These are phyloP conservation scores for Fraxinus excelsior DNA, from an alignment of 257 asterid species.

Conservation along the genomic window DNA sequence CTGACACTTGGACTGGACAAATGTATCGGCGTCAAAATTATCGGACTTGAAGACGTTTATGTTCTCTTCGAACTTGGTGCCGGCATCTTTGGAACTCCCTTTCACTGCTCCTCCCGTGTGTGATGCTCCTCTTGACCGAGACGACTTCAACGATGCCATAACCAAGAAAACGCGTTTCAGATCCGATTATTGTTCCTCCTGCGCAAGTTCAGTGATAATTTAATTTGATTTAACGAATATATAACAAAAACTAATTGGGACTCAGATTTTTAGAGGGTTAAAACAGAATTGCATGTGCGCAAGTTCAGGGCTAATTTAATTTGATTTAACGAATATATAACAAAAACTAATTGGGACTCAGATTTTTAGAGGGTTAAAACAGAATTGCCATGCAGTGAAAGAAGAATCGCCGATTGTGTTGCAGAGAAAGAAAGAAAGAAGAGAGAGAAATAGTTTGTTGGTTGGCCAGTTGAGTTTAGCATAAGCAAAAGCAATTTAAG, in stretches of 20 bases:
- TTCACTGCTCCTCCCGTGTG: constrained; percentile 60
- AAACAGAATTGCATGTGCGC: constrained; percentile 36
- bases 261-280: not conserved
- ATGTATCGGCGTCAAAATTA: constrained; percentile 84
- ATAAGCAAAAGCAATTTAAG: not conserved
- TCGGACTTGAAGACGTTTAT: constrained; percentile 92
- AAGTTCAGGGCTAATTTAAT: constrained; percentile 25
- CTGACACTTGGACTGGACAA: constrained; percentile 86
- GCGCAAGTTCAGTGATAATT: constrained; percentile 27
- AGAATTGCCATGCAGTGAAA: constrained; percentile 38
- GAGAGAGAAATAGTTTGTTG: constrained; percentile 27
- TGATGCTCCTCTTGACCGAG: constrained; percentile 81
- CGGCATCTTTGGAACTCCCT: constrained; percentile 61
- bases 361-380: constrained; percentile 5
- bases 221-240: constrained; percentile 20
- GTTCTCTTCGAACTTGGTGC: constrained; percentile 81
- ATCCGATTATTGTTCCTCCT: constrained; percentile 34
- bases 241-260: not conserved
- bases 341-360: not conserved
- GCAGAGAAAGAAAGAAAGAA: constrained; percentile 34
- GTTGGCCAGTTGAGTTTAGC: constrained; percentile 35
- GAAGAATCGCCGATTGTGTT: constrained; percentile 33
- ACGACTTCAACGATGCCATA: constrained; percentile 83
- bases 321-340: constrained; percentile 10
- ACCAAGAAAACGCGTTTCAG: constrained; percentile 26